phyloP scores from a whole-genome alignment of 176 grass and related monocot genomes.

The Aegilops umbellulata region DNA sequence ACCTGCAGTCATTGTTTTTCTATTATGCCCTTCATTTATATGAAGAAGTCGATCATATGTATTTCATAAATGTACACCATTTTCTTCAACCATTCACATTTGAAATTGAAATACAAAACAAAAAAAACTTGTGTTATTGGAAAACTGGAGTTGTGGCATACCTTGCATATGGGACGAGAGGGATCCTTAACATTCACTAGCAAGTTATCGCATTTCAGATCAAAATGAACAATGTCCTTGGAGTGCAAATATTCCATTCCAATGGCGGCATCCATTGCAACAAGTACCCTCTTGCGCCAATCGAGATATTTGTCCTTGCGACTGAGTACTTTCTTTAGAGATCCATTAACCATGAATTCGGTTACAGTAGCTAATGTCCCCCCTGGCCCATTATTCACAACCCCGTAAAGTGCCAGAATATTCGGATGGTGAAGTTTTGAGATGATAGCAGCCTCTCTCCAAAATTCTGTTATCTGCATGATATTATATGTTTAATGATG shows the following conservation, averaged over 20 bases:
- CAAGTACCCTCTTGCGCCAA: conserved; percentile 57
- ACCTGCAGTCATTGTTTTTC: conserved; percentile 46
- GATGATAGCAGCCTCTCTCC: conserved; percentile 81
- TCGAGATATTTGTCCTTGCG: conserved; percentile 78
- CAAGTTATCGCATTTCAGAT: conserved; percentile 98
- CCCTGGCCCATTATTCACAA: conserved; percentile 75
- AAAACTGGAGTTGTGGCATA: conserved; percentile 21
- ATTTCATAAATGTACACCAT: neutral
- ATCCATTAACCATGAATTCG: conserved; percentile 91
- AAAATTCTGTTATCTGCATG: conserved; percentile 70
- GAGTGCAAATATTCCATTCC: conserved; percentile 98
- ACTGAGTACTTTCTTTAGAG: conserved; percentile 74
- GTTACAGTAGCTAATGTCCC: conserved; percentile 82
- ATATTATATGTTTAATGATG: conserved; percentile 8
- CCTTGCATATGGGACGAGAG: conserved; percentile 90
- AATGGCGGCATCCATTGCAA: conserved; percentile 95
- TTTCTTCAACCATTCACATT: neutral
- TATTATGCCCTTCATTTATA: conserved; percentile 10
- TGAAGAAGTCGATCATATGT: neutral
- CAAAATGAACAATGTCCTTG: conserved; percentile 87
- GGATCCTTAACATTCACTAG: conserved; percentile 90
- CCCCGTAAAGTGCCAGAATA: conserved; percentile 85
- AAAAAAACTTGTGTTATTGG: neutral
- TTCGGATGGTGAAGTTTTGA: conserved; percentile 93
- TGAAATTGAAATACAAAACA: neutral